Base-by-base conservation (phyloP, 345 rosid genomes). In the Bruguiera parviflora region DNA sequence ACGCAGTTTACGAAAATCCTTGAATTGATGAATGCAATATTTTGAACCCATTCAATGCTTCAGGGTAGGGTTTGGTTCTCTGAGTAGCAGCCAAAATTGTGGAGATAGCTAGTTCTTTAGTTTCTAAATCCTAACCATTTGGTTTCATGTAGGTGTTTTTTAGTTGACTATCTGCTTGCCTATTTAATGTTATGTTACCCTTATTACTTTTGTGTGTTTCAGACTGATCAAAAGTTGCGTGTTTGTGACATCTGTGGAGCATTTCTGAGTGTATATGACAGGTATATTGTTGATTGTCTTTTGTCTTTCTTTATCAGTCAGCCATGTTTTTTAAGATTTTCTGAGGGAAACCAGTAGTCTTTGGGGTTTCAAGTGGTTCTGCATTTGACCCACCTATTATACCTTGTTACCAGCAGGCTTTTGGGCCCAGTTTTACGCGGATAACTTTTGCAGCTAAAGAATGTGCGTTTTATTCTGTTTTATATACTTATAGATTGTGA, bases 341-440 rank as follows among this genome's bases (percentile, higher is more conserved):
- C 47, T 58, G 68, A 65, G 86, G 88, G 79, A 82, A 85, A 75
- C 75, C 60, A 77, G 78, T 73, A 82, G 88, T 72, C 33, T 67
- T 75, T 43, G 85, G 89, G 97, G 87, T 87, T 92, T 92, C 79
- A 87, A 85, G 87, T 90, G 84, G 85, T 83, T 92, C 91, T 86
- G 84, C 84, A 84, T 90, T 96, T 92, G 96, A 90, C 88, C 87
- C 76, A 78, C 76, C 81, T 87, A 83, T 86, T 86, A 92, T 84
- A 82, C 96, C 96, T 91, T 91, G 86, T 84, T 85, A 92, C 92
- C 97, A 96, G 97, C 98, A 92, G 98, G 98, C 99, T 96, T 85
- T 92, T 89, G 97, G 95, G 98, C 97, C 97, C 96, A 90, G 92
- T 92, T 88, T 92, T 92, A 85, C 96, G 92, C 84, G 98, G 99